phyloP scores from a whole-genome alignment of 2,329 filamentous ascomycete genomes.

The Ceratocystis smalleyi region DNA sequence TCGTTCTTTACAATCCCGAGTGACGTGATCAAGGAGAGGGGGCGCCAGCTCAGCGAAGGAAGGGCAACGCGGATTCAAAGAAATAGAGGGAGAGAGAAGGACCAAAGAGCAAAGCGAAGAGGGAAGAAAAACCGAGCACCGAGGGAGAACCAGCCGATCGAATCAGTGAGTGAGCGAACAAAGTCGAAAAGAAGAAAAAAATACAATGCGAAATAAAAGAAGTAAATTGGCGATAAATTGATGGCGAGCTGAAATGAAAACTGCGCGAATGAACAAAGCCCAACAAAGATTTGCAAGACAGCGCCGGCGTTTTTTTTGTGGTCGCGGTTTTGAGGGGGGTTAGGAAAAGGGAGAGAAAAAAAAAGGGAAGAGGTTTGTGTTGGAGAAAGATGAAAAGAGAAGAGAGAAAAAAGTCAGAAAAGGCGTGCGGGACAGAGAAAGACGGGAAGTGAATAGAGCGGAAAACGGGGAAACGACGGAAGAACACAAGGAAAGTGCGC shows the following conservation, averaged over 20 bases:
- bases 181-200: not conserved
- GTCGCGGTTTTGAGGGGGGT: not conserved
- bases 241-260: conserved; percentile 1
- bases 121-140: conserved; percentile 8
- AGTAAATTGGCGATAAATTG: conserved; percentile 4
- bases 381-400: conserved; percentile 3
- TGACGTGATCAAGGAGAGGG: conserved; percentile 7
- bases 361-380: not conserved
- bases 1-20: not conserved
- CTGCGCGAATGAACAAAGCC: not conserved
- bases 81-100: not conserved
- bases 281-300: not conserved
- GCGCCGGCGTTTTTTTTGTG: not conserved
- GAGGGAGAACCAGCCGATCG: not conserved
- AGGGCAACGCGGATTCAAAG: not conserved
- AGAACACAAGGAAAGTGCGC: conserved; percentile 3
- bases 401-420: not conserved
- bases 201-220: conserved; percentile 1
- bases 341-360: not conserved
- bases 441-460: conserved; percentile 1
- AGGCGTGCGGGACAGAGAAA: not conserved
- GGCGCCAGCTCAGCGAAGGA: conserved; percentile 3
- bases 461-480: conserved; percentile 5
- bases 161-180: not conserved
- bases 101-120: conserved; percentile 5